Conservation (phyloP, 257 asterid genomes). For the Nicotiana otophora region DNA sequence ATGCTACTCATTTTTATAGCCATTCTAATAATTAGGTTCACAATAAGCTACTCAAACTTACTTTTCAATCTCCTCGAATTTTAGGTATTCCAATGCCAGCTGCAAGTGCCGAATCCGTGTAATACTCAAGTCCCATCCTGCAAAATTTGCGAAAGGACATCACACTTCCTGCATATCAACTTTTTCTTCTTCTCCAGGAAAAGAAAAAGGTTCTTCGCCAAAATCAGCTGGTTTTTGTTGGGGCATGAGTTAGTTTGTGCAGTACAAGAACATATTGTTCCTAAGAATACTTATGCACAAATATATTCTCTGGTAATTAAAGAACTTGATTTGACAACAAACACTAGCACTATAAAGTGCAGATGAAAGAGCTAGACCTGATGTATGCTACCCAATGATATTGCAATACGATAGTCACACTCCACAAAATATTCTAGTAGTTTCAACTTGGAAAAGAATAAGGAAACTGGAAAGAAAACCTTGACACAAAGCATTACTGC, state of each 20-base stretch:
- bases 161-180: neutral
- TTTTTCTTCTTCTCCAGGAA: constrained; percentile 14
- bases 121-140: constrained; percentile 83
- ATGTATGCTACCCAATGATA: neutral
- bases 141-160: constrained; percentile 11
- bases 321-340: neutral
- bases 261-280: neutral
- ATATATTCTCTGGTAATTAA: neutral
- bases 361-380: neutral
- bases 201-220: constrained; percentile 4
- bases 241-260: neutral
- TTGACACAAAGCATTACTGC: neutral
- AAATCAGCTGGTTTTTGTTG: neutral
- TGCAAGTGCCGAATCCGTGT: constrained; percentile 79
- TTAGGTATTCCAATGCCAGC: constrained; percentile 80
- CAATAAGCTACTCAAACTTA: constrained; percentile 31
- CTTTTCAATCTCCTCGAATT: constrained; percentile 78
- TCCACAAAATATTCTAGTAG: neutral
- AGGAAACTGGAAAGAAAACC: neutral
- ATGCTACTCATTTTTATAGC: neutral
- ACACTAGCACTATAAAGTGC: neutral
- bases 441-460: neutral
- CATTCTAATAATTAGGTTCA: neutral
- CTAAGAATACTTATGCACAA: neutral
- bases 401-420: neutral